phyloP scores from a whole-genome alignment of 495 filamentous ascomycete species.

The Barbatosphaeria neglecta region DNA sequence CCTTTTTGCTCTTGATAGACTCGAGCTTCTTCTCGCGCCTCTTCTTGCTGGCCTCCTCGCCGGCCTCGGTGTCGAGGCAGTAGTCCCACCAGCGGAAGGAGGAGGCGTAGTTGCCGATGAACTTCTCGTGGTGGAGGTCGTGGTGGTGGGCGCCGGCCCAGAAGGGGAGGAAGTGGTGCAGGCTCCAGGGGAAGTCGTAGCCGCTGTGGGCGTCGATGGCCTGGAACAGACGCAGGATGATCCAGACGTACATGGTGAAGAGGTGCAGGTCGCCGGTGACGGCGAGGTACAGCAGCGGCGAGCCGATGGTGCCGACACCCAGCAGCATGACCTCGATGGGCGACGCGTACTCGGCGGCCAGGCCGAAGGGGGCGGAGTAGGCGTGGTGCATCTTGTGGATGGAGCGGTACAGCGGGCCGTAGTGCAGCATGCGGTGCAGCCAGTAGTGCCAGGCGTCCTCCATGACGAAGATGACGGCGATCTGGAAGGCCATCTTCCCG shows the following conservation, averaged over 20 bases:
- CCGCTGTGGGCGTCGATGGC: constrained; percentile 96
- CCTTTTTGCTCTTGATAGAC: constrained; percentile 50
- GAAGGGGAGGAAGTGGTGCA: constrained; percentile 92
- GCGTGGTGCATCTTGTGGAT: constrained; percentile 99
- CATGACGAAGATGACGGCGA: constrained; percentile 86
- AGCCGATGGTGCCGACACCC: constrained; percentile 79
- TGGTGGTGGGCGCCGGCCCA: constrained; percentile 98
- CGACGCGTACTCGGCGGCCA: constrained; percentile 94
- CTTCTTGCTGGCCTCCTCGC: constrained; percentile 71
- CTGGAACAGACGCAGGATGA: constrained; percentile 84
- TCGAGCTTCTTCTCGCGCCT: constrained; percentile 71
- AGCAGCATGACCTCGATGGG: constrained; percentile 96
- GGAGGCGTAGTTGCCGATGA: constrained; percentile 95
- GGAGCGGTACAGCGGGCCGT: constrained; percentile 83
- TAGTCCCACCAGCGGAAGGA: constrained; percentile 99
- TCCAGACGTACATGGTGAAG: constrained; percentile 96
- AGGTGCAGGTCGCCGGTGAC: constrained; percentile 82
- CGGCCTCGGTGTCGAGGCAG: constrained; percentile 83
- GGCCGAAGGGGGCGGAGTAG: constrained; percentile 92
- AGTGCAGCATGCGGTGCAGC: constrained; percentile 87
- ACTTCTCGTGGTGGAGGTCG: constrained; percentile 91
- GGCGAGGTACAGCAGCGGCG: constrained; percentile 76
- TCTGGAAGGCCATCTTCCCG: constrained; percentile 82
- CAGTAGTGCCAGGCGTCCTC: constrained; percentile 99
- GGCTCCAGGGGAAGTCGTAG: constrained; percentile 94